These are phyloP conservation scores for Trichoderma virens DNA, from an alignment of 495 filamentous ascomycete genomes.

Conservation along the genomic window DNA sequence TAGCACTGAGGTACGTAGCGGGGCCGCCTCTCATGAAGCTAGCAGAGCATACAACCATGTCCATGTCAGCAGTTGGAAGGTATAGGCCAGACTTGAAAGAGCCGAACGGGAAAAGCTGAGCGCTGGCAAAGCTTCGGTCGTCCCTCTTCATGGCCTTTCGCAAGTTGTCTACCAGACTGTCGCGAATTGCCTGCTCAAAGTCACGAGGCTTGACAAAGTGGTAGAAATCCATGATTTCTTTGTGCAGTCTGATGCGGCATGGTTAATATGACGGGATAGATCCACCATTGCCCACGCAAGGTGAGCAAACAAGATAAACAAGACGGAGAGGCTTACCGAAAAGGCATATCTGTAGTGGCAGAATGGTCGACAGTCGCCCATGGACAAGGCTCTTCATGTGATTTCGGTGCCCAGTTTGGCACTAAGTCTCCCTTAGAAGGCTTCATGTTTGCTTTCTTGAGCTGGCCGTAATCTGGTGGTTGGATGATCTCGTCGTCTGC, in stretches of 20 bases:
- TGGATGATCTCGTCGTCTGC: constrained; percentile 57
- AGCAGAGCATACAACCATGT: constrained; percentile 74
- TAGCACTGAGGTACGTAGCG: constrained; percentile 28
- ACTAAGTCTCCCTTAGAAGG: constrained; percentile 42
- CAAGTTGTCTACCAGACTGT: constrained; percentile 57
- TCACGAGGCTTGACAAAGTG: constrained; percentile 67
- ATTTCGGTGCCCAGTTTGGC: constrained; percentile 45
- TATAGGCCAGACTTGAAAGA: constrained; percentile 89
- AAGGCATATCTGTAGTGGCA: constrained; percentile 30
- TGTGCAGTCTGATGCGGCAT: constrained; percentile 53
- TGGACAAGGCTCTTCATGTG: constrained; percentile 42
- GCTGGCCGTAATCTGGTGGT: constrained; percentile 29
- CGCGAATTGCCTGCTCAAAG: constrained; percentile 68
- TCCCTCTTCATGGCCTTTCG: constrained; percentile 39
- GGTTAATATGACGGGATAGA: not conserved
- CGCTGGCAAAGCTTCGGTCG: constrained; percentile 37
- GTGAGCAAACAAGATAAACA: not conserved
- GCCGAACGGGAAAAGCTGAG: constrained; percentile 67
- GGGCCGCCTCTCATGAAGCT: constrained; percentile 37
- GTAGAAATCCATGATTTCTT: constrained; percentile 84
- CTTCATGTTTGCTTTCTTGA: constrained; percentile 38
- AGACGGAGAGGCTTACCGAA: constrained; percentile 37
- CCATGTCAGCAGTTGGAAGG: constrained; percentile 87
- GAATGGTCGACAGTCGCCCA: constrained; percentile 52
- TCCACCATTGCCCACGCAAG: not conserved